Percentiles rank a stretch among this genome's conserved stretches.
These are phyloP conservation scores for Trametopsis cervina DNA, from an alignment of 768 basidiomycete species.

Conservation along the genomic window DNA sequence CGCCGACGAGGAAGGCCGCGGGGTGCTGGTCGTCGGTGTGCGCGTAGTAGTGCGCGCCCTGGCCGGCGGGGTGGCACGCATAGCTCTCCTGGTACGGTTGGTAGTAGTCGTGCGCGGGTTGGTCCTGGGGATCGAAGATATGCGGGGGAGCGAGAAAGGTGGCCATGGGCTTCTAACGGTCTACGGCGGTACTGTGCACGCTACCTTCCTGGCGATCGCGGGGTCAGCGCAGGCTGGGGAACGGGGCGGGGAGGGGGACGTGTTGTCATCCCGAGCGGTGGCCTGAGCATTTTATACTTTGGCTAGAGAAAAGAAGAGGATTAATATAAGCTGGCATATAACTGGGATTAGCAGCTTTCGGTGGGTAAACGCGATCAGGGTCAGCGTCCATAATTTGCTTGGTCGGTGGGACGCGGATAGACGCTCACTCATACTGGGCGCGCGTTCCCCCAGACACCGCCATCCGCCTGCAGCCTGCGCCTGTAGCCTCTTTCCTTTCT, in stretches of 20 bases:
- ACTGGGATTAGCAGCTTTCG: slow-evolving; percentile 1
- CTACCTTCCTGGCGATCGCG: slow-evolving; percentile 5
- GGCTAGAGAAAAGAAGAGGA: neutral
- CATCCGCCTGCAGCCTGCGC: slow-evolving; percentile 5
- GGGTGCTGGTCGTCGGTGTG: neutral
- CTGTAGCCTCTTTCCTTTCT: too few species aligned
- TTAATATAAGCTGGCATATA: neutral
- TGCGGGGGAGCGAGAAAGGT: slow-evolving; percentile 2
- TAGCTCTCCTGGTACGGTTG: neutral
- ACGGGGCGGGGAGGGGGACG: slow-evolving; percentile 2
- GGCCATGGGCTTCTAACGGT: slow-evolving; percentile 5
- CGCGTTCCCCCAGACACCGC: neutral
- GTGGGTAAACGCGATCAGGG: neutral
- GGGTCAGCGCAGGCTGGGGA: neutral
- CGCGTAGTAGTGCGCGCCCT: slow-evolving; percentile 1
- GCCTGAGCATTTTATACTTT: slow-evolving; percentile 8
- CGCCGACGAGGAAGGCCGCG: neutral
- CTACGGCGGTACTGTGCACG: slow-evolving; percentile 2
- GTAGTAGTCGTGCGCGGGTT: neutral
- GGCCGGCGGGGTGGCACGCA: too few species aligned
- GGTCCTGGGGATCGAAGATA: slow-evolving; percentile 2
- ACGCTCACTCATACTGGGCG: neutral
- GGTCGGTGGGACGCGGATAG: neutral
- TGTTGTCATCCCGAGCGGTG: neutral
- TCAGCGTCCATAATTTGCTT: neutral